Base-by-base conservation (phyloP, 176 grass and related monocot species). In the Urochloa ruziziensis region DNA sequence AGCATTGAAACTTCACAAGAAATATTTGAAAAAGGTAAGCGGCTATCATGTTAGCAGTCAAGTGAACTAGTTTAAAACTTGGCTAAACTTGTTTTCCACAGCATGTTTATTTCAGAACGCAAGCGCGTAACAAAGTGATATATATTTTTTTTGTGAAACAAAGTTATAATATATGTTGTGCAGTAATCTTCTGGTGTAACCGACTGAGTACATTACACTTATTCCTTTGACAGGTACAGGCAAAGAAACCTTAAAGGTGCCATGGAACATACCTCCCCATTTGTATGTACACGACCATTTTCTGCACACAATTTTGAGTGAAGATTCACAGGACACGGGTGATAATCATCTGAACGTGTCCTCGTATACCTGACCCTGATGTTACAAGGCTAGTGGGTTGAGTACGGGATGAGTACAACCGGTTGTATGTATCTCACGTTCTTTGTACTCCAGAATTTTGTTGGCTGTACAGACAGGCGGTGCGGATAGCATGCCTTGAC, bases 1-100 rank as follows among this genome's bases (percentile, higher is more conserved):
- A 60, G 97, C 97, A 68, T 80, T 99, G 90, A 99, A 96, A 88
- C 97, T 99, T 84, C 97, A 99, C 79, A 99, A 87, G 53, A 99
- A 99, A 73, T 99, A 99, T 74, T 78, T 99, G 58, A 96, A 96
- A 89, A 96, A 92, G 76, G 96, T 94, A 66, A 73, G 73, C 78
- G 30, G 11, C 40, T 75, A 82, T 42, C 74, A 28, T 79, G 32
- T 67, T 57, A 17, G 16, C 18, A 59, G 18, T 33, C 56, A 25
- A n/a, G 7, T 9, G 18, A 59, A 34, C 29, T 65, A 67, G 29
- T 82, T 80, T 62, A 27, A 16, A 62, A 63, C 11, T 57, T 65
- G n/a, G n/a, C 51, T 72, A 79, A 80, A 63, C 13, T 44, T 12
- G 21, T 70, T 77, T 62, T 52, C 6, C 37, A 21, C 62, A 62